Evolutionary conservation across 192 early-diverging fungal genomes (phyloP).

Genomic region (Spinellus fusiger): DNA sequence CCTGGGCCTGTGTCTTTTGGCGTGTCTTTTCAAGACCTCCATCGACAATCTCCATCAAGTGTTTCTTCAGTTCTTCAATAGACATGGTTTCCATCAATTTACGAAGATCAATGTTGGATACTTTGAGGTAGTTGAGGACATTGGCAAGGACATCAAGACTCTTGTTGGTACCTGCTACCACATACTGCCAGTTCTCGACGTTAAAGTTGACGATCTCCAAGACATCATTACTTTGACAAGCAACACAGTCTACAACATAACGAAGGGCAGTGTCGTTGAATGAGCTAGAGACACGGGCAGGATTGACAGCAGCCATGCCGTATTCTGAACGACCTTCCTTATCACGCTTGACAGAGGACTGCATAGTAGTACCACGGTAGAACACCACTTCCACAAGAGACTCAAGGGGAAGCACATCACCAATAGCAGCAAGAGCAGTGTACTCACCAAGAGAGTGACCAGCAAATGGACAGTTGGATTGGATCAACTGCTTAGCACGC

Average conservation of each 20-base stretch:
- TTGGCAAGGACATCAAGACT: conserved; percentile 76
- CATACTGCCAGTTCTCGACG: conserved; percentile 96
- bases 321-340: conserved; percentile 75
- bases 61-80: conserved; percentile 77
- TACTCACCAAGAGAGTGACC: conserved; percentile 97
- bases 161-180: conserved; percentile 81
- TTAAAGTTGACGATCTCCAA: conserved; percentile 98
- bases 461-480: conserved; percentile 76
- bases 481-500: conserved; percentile 81
- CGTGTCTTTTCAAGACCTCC: conserved; percentile 62
- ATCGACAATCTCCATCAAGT: conserved; percentile 71
- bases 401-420: conserved; percentile 80
- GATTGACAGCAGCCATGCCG: conserved; percentile 94
- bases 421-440: conserved; percentile 84
- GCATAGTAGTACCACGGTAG: conserved; percentile 99
- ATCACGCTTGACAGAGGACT: conserved; percentile 84
- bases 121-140: conserved; percentile 85
- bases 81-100: conserved; percentile 83
- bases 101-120: conserved; percentile 77
- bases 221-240: conserved; percentile 66
- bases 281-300: conserved; percentile 76
- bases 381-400: conserved; percentile 87
- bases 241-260: conserved; percentile 78
- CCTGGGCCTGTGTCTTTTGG: conserved; percentile 51
- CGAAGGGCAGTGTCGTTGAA: conserved; percentile 83